Percentiles rank a stretch among this genome's conserved stretches.
Evolutionary conservation across 192 early-diverging fungal genomes (phyloP).

Genomic region (Entomortierella lignicola): DNA sequence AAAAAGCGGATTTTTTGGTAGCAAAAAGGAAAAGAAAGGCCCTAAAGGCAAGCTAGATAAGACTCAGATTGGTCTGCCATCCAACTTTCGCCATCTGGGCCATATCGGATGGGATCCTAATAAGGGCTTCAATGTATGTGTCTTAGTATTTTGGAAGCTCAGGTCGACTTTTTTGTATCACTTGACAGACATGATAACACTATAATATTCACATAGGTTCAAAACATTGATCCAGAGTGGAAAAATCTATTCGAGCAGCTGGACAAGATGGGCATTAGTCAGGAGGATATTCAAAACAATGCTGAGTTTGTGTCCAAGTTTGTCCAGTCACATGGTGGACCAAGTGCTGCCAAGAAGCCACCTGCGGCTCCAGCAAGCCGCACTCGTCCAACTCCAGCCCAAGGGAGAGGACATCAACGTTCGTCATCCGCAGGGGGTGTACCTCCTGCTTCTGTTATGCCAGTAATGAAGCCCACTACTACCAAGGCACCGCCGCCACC

Average conservation of each 20-base stretch:
- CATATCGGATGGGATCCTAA: constrained; percentile 71
- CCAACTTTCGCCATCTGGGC: constrained; percentile 63
- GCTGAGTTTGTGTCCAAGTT: constrained; percentile 77
- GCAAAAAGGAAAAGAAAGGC: constrained; percentile 59
- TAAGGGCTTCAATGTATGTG: constrained; percentile 66
- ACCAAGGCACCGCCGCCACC: constrained; percentile 53
- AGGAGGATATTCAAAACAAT: constrained; percentile 74
- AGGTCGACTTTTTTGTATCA: background rate
- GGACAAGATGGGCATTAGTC: constrained; percentile 72
- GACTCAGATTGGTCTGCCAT: constrained; percentile 69
- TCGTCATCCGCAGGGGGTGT: constrained; percentile 29
- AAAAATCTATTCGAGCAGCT: constrained; percentile 76
- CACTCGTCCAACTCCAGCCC: constrained; percentile 33
- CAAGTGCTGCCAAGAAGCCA: constrained; percentile 7
- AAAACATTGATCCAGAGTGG: constrained; percentile 79
- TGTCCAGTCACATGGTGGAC: constrained; percentile 72
- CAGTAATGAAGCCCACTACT: constrained; percentile 41
- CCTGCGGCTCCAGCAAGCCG: constrained; percentile 43
- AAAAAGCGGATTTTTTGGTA: constrained; percentile 55
- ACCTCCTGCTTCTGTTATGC: constrained; percentile 33
- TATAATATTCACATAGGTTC: constrained; percentile 55
- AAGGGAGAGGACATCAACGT: constrained; percentile 49
- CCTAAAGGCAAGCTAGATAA: constrained; percentile 67
- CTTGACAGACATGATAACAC: too few relatives aligned
- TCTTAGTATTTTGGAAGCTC: background rate